Evolutionary conservation across 2,329 filamentous ascomycete genomes (phyloP), one percentile per base, ranked within the genome.

Genomic region (Aspergillus melleus): DNA sequence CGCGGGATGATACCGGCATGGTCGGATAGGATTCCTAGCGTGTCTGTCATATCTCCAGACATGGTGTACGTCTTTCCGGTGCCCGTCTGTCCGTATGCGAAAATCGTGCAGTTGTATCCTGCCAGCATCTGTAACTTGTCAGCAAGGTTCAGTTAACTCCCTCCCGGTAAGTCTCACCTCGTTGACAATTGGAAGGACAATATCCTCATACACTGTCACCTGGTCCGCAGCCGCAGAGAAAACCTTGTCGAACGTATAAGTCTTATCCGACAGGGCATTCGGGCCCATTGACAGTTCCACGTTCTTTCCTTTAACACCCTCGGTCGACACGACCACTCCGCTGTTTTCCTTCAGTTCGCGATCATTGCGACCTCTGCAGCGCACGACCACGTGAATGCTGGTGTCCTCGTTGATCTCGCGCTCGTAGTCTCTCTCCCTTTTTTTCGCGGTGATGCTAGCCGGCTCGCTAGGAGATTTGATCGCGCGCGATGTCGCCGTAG

Each of bases 11-110:
- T 98, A 68, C 95, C 95, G 29, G 96, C 95, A 44, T 88, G 89
- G 72, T 98, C 95, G 1, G 94, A 94, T 14, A 96, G 83, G 61
- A 96, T 87, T 1, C 94, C 92, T 42, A 92, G 78, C 0, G 87
- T 91, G 68, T 97, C 91, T 14, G 86, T 91, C 87, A 99, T 97
- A 75, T 99, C 94, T 57, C 95, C 95, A 0, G 94, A 96, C 95
- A 99, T 99, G 24, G 95, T 99, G 77, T 99, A 99, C 14, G 95
- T 99, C 77, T 99, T 99, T 68, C 95, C 95, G 0, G 95, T 99
- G 49, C 95, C 95, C 0, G 95, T 99, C 76, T 99, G 95, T 26
- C 95, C 95, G 74, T 99, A 99, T 36, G 95, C 95, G 70, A 99
- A 99, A 61, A 99, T 96, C 5, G 95, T 99, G 79, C 95, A 99